Base-by-base conservation (phyloP, 2,329 filamentous ascomycete species). In the Alternaria sp. region DNA sequence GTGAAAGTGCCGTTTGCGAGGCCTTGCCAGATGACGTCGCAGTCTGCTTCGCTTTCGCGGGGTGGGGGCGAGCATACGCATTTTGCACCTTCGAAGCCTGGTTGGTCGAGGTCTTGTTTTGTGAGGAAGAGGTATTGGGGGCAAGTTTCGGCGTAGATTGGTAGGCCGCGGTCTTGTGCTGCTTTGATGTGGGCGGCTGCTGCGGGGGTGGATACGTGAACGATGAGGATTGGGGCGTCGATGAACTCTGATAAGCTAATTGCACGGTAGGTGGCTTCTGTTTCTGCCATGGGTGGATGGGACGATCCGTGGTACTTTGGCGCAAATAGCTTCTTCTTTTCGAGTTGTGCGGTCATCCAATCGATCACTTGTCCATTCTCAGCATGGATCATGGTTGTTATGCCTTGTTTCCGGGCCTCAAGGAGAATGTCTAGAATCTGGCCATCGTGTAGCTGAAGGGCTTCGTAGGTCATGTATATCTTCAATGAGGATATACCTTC, bases 51-150 rank as follows among this genome's bases (percentile, higher is more conserved):
- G 11, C 72, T 77, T 46, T 81, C 78, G 10, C 83, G 76, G 0
- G 83, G 82, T 10, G 83, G 84, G 5, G 83, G 84, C n/a, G 78
- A 79, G 69, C 83, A 86, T 3, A 85, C 80, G 62, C 79, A 84
- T 68, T 85, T 85, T 3, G 83, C 83, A 5, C 83, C 84, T 61
- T 85, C 83, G 62, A 85, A 85, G 5, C 81, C 81, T 0, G 80
- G 80, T 31, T 77, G 76, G 53, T 82, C 81, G 3, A 85, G 77
- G 66, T 84, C 80, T 23, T 80, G 77, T 21, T 82, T 78, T 2
- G 82, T 84, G 5, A 86, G 77, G 60, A 84, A 83, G 3, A 86
- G 78, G 60, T 86, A 85, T 60, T 86, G 83, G 1, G 84, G 84
- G 62, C 83, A 86, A 0, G 83, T 86, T 68, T 86, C 83, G 2